Evolutionary conservation across 257 asterid genomes (phyloP).

Genomic region (Ligustrum vulgare): DNA sequence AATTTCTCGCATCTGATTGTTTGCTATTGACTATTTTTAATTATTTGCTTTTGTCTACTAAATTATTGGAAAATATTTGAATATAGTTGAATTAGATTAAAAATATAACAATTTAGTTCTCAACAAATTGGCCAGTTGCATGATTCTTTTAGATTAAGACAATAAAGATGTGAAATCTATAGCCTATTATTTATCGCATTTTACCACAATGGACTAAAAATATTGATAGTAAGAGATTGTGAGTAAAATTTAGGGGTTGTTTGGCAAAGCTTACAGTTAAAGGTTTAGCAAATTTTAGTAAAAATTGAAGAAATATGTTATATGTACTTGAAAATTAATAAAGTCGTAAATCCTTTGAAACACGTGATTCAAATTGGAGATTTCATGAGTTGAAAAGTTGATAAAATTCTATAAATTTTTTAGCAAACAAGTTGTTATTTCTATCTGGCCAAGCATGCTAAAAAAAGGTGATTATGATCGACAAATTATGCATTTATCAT

Average conservation of each 20-base stretch:
- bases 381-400: no score
- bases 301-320: no score
- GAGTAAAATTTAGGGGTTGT: no score
- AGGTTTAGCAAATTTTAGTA: no score
- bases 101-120: not conserved
- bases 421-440: no score
- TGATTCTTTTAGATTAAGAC: not conserved
- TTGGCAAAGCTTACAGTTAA: no score
- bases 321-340: no score
- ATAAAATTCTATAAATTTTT: no score
- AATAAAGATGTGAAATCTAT: not conserved
- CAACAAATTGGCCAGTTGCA: not conserved
- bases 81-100: not conserved
- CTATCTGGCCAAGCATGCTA: not conserved
- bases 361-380: no score
- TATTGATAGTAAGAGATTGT: no score
- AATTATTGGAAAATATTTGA: not conserved
- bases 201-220: not conserved
- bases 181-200: no score
- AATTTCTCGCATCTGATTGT: not conserved
- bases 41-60: not conserved
- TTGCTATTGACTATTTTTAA: not conserved
- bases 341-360: no score
- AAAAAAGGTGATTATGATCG: not conserved
- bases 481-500: not conserved